phyloP scores from a whole-genome alignment of 306 rosid genomes.

The Acacia crassicarpa region DNA sequence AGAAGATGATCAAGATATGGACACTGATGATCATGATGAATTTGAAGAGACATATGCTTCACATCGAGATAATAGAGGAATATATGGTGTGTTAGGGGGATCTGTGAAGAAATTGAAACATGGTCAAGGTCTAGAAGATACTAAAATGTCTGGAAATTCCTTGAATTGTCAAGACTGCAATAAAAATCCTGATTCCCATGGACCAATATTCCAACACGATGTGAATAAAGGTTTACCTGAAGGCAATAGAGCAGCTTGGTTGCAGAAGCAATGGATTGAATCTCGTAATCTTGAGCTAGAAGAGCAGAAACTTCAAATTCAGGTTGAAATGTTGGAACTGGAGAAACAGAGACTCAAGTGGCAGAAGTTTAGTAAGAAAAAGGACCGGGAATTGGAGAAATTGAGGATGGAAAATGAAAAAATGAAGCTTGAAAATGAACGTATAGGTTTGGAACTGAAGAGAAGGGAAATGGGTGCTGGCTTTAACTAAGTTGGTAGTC shows the following conservation, averaged over 20 bases:
- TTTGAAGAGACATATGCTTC: constrained; percentile 65
- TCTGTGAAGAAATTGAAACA: constrained; percentile 57
- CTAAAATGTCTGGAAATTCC: constrained; percentile 43
- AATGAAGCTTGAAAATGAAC: constrained; percentile 88
- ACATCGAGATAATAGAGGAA: constrained; percentile 52
- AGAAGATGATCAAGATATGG: constrained; percentile 70
- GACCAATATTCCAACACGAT: constrained; percentile 44
- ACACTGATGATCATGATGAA: constrained; percentile 68
- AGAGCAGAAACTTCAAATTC: constrained; percentile 84
- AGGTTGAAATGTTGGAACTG: constrained; percentile 70
- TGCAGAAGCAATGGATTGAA: constrained; percentile 75
- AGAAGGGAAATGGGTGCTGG: constrained; percentile 56
- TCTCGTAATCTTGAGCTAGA: constrained; percentile 69
- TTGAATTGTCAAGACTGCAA: constrained; percentile 53
- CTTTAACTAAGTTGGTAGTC: constrained; percentile 44
- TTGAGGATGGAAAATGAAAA: constrained; percentile 78
- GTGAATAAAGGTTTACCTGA: constrained; percentile 55
- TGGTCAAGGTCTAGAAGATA: constrained; percentile 52
- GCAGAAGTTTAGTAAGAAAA: constrained; percentile 78
- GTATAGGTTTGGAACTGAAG: constrained; percentile 65
- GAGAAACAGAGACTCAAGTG: constrained; percentile 81
- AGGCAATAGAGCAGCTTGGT: constrained; percentile 53
- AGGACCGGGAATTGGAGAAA: constrained; percentile 82
- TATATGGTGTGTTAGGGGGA: constrained; percentile 41
- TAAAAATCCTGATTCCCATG: constrained; percentile 45